These are phyloP conservation scores for Eucalyptus rudis DNA, from an alignment of 345 rosid species.

Conservation along the genomic window DNA sequence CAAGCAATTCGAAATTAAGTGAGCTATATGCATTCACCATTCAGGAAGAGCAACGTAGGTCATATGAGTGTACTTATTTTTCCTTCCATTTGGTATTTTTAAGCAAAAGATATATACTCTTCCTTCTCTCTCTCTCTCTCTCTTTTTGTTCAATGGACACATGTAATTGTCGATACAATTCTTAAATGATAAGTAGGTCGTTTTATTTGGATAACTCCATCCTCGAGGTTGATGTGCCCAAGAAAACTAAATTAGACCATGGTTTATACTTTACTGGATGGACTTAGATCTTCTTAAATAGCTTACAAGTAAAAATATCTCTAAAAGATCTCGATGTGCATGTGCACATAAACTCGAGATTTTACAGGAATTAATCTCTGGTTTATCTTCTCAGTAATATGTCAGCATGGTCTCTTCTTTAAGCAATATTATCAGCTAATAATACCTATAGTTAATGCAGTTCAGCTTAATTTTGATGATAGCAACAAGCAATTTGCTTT, in stretches of 20 bases:
- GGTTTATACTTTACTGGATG: neutral
- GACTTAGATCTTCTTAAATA: neutral
- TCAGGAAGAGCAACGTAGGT: neutral
- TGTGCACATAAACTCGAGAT: neutral
- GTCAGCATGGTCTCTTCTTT: neutral
- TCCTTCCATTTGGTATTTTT: neutral
- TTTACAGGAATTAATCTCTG: neutral
- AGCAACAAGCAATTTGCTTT: neutral
- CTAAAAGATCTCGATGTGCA: neutral
- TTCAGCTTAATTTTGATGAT: neutral
- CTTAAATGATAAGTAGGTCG: neutral
- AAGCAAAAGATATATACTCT: neutral
- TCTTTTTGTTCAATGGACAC: neutral
- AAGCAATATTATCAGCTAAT: neutral
- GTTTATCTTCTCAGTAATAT: neutral
- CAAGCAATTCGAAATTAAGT: neutral
- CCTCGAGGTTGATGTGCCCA: neutral
- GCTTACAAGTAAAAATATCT: neutral
- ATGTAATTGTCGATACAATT: neutral
- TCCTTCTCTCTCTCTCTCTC: neutral
- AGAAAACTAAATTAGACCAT: neutral
- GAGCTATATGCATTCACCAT: neutral
- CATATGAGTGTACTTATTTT: neutral
- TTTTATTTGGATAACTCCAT: neutral
- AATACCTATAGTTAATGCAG: neutral